Evolutionary conservation across 768 basidiomycete genomes (phyloP).

Genomic region (Trichaptum fuscoviolaceum): DNA sequence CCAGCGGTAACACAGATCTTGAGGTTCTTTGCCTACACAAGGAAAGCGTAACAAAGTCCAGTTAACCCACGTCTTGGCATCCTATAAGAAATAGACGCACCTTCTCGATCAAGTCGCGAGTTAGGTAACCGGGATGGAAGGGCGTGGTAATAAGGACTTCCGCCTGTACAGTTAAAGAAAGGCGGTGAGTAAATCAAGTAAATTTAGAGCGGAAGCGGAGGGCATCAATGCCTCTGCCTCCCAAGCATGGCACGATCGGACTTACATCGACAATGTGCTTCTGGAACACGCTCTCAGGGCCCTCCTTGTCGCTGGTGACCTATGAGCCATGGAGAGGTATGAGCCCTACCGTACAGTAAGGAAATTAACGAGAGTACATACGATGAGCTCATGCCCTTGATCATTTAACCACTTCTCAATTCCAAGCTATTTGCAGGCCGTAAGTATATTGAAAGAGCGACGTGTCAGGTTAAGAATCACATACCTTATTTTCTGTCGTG

Average conservation of each 20-base stretch:
- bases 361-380: constrained; percentile 25
- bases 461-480: constrained; percentile 8
- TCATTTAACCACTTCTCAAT: constrained; percentile 62
- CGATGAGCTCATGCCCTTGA: constrained; percentile 72
- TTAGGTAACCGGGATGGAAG: constrained; percentile 84
- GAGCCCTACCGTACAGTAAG: constrained; percentile 7
- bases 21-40: constrained; percentile 73
- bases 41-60: constrained; percentile 9
- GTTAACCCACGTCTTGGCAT: not conserved
- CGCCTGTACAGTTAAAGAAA: constrained; percentile 37
- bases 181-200: constrained; percentile 11
- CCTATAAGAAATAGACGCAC: constrained; percentile 24
- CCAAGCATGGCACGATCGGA: constrained; percentile 14
- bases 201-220: not conserved
- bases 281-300: constrained; percentile 73
- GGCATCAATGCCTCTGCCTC: constrained; percentile 2
- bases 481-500: constrained; percentile 73
- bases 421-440: constrained; percentile 48
- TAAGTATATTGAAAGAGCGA: constrained; percentile 8
- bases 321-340: constrained; percentile 19
- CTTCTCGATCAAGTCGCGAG: constrained; percentile 65
- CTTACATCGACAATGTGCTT: constrained; percentile 76
- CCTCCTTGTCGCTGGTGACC: constrained; percentile 82
- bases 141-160: constrained; percentile 81
- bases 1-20: constrained; percentile 89